Evolutionary conservation across 352 stramenopile genomes (phyloP).

Genomic region (Phytophthora hybrid): DNA sequence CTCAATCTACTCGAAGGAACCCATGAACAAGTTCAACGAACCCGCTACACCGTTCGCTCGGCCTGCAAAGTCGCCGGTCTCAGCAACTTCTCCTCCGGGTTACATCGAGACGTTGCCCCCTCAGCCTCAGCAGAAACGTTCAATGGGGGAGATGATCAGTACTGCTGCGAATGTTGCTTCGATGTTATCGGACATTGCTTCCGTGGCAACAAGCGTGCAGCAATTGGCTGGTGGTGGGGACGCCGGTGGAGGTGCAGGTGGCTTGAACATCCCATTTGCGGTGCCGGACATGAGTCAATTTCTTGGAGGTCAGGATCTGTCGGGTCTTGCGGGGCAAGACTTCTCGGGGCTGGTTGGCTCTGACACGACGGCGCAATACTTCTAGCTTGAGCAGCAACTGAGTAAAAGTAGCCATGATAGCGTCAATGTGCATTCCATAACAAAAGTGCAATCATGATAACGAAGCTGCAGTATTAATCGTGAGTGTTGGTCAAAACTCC

Average conservation of each 20-base stretch:
- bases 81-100: constrained; percentile 2
- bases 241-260: constrained; percentile 3
- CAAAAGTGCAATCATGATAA: too few species aligned
- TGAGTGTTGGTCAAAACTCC: background rate
- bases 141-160: constrained; percentile 33
- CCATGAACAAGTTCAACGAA: constrained; percentile 14
- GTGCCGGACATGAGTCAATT: constrained; percentile 30
- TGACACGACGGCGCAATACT: constrained; percentile 17
- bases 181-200: constrained; percentile 37
- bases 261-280: constrained; percentile 24
- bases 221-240: constrained; percentile 31
- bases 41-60: constrained; percentile 17
- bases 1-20: constrained; percentile 12
- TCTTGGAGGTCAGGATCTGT: constrained; percentile 27
- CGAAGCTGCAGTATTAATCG: background rate
- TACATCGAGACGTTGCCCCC: constrained; percentile 34
- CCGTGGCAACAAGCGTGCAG: constrained; percentile 35
- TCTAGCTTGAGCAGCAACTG: constrained; percentile 3
- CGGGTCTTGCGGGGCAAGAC: constrained; percentile 19
- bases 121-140: constrained; percentile 30
- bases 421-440: background rate
- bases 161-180: constrained; percentile 32
- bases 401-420: background rate
- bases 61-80: constrained; percentile 9
- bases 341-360: constrained; percentile 11